phyloP scores from a whole-genome alignment of 345 rosid genomes.

The Euphorbia pulcherrima region DNA sequence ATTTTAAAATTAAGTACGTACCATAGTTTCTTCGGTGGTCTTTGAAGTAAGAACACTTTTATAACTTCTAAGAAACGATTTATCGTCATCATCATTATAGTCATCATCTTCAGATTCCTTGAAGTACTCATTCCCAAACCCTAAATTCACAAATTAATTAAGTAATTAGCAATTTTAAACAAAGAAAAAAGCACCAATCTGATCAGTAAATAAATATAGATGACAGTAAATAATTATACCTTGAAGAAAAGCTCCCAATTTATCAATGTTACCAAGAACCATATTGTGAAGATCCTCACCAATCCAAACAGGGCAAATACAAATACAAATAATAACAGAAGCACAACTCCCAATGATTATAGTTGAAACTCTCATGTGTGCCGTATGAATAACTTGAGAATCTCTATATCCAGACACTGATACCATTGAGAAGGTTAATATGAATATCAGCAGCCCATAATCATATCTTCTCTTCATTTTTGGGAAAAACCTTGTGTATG shows the following conservation, averaged over 20 bases:
- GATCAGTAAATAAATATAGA: neutral
- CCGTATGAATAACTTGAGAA: constrained; percentile 44
- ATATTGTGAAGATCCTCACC: constrained; percentile 40
- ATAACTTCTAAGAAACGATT: constrained; percentile 37
- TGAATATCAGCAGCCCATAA: constrained; percentile 68
- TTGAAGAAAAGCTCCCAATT: constrained; percentile 31
- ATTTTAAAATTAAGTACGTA: constrained; percentile 17
- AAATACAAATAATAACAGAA: constrained; percentile 18
- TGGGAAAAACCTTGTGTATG: constrained; percentile 74
- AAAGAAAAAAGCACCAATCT: neutral
- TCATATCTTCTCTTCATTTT: constrained; percentile 75
- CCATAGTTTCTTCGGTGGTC: constrained; percentile 64
- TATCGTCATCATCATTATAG: constrained; percentile 18
- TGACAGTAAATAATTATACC: constrained; percentile 20
- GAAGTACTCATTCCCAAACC: constrained; percentile 52
- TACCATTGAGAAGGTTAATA: constrained; percentile 65
- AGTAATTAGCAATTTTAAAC: too few relatives aligned
- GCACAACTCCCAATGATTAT: constrained; percentile 55
- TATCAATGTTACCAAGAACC: constrained; percentile 27
- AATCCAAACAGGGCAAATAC: constrained; percentile 44
- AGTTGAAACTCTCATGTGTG: constrained; percentile 58
- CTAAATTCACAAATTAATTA: constrained; percentile 27
- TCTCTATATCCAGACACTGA: constrained; percentile 66
- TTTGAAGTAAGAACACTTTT: constrained; percentile 58
- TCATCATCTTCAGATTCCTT: constrained; percentile 23